Evolutionary conservation across 2,329 filamentous ascomycete species (phyloP), one percentile per base, ranked within the genome.

Genomic region (Fusarium luffae): DNA sequence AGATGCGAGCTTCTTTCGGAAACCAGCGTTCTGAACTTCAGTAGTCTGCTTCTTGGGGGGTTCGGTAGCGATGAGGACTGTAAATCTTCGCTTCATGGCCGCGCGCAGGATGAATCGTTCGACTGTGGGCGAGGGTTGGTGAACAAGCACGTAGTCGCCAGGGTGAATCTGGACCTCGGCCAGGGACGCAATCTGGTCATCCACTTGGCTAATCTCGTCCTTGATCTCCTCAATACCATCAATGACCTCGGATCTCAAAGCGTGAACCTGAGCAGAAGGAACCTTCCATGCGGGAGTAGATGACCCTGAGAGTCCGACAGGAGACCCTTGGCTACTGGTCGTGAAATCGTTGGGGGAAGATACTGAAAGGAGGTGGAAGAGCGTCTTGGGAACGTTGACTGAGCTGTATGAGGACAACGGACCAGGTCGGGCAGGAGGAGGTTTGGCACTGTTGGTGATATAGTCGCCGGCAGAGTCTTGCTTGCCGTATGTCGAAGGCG

Each of bases 201-300:
- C 96, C 10, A 94, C 94, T 77, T 95, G 92, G 70, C 92, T 91
- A 59, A 99, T 90, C 81, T 99, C 96, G 77, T 99, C 96, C 79
- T 97, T 92, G 64, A 99, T 94, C 79, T 99, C 96, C 75, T 93
- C 90, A 75, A 99, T 98, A 43, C 94, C 96, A 74, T 96, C 93
- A 70, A 98, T 90, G 27, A 98, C 92, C 80, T 98, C 96, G 16
- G 93, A 93, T 65, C 94, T 92, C 62, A 98, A 85, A 68, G 97
- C 92, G 64, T 92, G 87, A 56, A 83, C 79, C 65, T 85, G 85
- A 47, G 84, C 82, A 18, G 79, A 79, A 70, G 81, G 80, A 63
- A 71, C 69, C 59, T 70, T 71, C 73, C 79, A 75, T 57, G 83
- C 76, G 23, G 86, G 83, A n/a, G 85, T 86, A 18, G 85, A 86